Evolutionary conservation across 225 moss, liverwort and hornwort species (phyloP), one percentile per base, ranked within the genome.

Genomic region (Rhytidiadelphus loreus): DNA sequence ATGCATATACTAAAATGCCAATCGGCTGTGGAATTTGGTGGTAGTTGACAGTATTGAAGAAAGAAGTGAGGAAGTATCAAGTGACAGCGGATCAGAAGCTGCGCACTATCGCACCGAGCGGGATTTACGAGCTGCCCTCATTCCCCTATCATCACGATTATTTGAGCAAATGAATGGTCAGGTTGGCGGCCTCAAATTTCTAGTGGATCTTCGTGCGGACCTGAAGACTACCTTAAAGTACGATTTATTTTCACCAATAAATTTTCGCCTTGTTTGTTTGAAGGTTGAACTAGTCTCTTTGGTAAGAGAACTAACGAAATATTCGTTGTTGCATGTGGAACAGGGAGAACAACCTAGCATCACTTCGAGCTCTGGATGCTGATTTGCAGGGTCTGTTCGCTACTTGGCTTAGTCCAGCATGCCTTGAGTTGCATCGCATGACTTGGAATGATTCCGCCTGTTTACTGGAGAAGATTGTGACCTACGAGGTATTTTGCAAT

Each of bases 161-260:
- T 97, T 98, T 90, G 98, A 98, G 92, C 97, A 98, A 83, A 94
- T 97, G 95, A 98, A 98, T 92, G 96, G 97, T 48, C 95, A 95
- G 90, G 92, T 96, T 83, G 98, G 98, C 83, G 98, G 98, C 82
- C 94, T 98, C 58, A 98, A 98, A 88, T 98, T 98, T 85, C 88
- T 98, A 50, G 98, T 98, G 84, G 98, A 98, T 80, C 95, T 98
- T 89, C 97, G 98, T 88, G 97, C 96, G 66, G 97, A 98, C 83
- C 91, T 98, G 80, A 88, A 95, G 89, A 87, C 93, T 59, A 88
- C 95, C 57, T 86, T 98, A 24, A 88, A 93, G 98, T 98, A 95
- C 85, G 55, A 92, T 62, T 87, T 26, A 10, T 82, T 84, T 53
- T 68, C 61, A 52, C 21, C 80, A 15, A 22, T 39, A 33, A 80